A percentile compares a stretch with the other conserved stretches of the same genome.
Conservation (phyloP, 768 basidiomycete species). For the Macrolepiota fuliginosa region DNA sequence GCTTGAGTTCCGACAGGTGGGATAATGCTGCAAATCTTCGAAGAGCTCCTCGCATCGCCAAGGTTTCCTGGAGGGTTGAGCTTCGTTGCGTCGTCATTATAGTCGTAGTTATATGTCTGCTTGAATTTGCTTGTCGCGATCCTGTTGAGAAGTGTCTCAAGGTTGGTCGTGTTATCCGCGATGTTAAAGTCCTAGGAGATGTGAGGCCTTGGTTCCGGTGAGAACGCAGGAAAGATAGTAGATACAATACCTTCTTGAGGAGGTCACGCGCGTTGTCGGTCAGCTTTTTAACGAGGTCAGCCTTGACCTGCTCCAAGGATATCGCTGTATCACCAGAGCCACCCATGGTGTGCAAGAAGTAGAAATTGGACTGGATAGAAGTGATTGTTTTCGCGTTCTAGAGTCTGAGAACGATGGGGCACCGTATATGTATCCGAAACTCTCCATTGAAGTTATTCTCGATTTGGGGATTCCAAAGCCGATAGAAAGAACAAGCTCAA, state of each 20-base stretch:
- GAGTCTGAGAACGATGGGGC: not conserved
- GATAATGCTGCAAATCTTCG: not conserved
- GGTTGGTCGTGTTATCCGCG: not conserved
- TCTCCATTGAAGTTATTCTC: not conserved
- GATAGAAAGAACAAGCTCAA: not conserved
- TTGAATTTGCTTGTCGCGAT: not conserved
- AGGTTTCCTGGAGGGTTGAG: not conserved
- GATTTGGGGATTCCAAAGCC: not conserved
- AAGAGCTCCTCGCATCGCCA: not conserved
- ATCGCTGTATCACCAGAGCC: not conserved
- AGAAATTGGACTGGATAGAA: not conserved
- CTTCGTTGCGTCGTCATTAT: not conserved
- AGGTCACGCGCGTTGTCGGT: not conserved
- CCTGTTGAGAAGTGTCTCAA: not conserved
- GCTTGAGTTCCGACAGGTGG: not conserved
- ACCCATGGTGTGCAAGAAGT: not conserved
- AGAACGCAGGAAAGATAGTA: not conserved
- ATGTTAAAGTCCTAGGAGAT: not conserved
- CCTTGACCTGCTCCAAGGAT: not conserved
- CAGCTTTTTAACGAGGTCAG: not conserved
- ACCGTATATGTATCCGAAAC: not conserved
- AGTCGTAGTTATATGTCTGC: not conserved
- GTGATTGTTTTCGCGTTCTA: not conserved
- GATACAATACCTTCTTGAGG: not conserved
- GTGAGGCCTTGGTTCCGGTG: not conserved